Percentiles rank a stretch among this genome's conserved stretches.
Conservation (phyloP, 2,329 filamentous ascomycete species). For the Penicillium sp. region DNA sequence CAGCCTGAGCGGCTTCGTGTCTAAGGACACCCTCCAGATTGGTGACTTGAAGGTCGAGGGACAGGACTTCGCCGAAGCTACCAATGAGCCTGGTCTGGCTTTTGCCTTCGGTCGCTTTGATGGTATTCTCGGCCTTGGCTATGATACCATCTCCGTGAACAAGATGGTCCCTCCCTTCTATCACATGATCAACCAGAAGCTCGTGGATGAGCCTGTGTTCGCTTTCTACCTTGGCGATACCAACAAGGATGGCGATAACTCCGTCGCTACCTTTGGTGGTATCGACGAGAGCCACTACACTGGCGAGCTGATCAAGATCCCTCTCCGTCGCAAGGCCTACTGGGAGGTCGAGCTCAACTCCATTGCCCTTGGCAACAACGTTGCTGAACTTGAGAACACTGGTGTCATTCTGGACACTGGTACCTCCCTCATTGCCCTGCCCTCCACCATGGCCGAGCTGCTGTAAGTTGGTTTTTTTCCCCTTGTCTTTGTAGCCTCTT, state of each 20-base stretch:
- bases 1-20: slow-evolving; percentile 89
- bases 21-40: slow-evolving; percentile 79
- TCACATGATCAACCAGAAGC: slow-evolving; percentile 84
- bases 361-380: slow-evolving; percentile 82
- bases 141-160: slow-evolving; percentile 96
- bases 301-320: slow-evolving; percentile 88
- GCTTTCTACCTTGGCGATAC: slow-evolving; percentile 89
- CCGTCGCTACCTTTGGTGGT: slow-evolving; percentile 87
- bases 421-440: slow-evolving; percentile 94
- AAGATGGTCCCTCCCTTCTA: slow-evolving; percentile 93
- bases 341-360: slow-evolving; percentile 98
- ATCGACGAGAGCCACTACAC: slow-evolving; percentile 76
- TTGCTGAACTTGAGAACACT: slow-evolving; percentile 86
- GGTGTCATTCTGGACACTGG: slow-evolving; percentile 98
- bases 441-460: slow-evolving; percentile 85
- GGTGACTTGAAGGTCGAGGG: slow-evolving; percentile 84
- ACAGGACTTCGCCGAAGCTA: slow-evolving; percentile 96
- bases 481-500: neutral
- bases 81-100: slow-evolving; percentile 88
- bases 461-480: slow-evolving; percentile 51
- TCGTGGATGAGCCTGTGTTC: slow-evolving; percentile 90
- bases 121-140: slow-evolving; percentile 91
- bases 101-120: slow-evolving; percentile 98
- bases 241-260: slow-evolving; percentile 68
- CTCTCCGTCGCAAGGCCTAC: slow-evolving; percentile 96